Base-by-base conservation (phyloP, 306 rosid genomes). In the Begonia peltatifolia region DNA sequence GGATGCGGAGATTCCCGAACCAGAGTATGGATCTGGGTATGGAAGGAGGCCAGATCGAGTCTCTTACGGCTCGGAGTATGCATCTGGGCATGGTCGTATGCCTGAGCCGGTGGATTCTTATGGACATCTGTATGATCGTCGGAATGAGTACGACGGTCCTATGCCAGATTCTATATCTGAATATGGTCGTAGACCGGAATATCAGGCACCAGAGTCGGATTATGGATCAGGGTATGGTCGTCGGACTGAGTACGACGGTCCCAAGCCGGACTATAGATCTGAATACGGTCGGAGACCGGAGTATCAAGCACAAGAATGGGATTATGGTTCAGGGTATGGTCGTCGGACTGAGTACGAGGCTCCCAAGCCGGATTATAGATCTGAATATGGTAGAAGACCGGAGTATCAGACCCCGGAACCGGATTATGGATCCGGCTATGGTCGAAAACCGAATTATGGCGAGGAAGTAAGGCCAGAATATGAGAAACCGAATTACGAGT, bases 381-480 rank as follows among this genome's bases (percentile, higher is more conserved):
- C 48, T 44, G 48, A 63, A 47, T 59, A 63, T 50, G 58, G 65
- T 1, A 50, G 71, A 30, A 62, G 20, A 12, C n/a, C 48, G 12
- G 48, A 44, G 14, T 44, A 44, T n/a, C 62, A 52, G 53, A 2
- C 20, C 0, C 42, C 50, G 11, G 49, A 22, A 7, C 60, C 74
- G 0, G 79, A 69, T 12, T 64, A 38, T 44, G 78, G 68, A 42
- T 60, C 71, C 2, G 74, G 65, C 4, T 68, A 60, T 25, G 69
- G 65, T 17, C 49, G 69, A 59, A 77, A 70, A 67, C 78, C 75
- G 5, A 54, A 67, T 17, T 71, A 70, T 48, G 76, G 82, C n/a
- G 74, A 68, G 61, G 71, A 70, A 52, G 60, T 48, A 54, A 54
- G 68, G 49, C 55, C 64, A 23, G 68, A 42, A 15, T 53, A 53